Evolutionary conservation across 1,139 yeast genomes (phyloP).

Genomic region (Debaryomycetaceae sp.): DNA sequence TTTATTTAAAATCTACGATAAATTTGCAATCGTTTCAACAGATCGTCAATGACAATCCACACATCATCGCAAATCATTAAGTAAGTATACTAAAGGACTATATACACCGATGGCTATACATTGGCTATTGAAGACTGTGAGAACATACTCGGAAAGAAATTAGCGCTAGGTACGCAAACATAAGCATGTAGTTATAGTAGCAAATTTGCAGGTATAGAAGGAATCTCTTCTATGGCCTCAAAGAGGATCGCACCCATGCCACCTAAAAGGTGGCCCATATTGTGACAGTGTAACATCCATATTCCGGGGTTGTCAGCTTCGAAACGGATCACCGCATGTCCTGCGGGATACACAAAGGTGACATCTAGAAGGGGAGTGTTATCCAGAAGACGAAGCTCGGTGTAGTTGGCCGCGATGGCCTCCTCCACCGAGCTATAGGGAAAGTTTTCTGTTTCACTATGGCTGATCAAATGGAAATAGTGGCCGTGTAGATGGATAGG

Average conservation of each 20-base stretch:
- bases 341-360: constrained; percentile 23
- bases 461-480: constrained; percentile 24
- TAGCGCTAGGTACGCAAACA: neutral
- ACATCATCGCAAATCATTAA: no score
- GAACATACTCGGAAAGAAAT: neutral
- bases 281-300: constrained; percentile 35
- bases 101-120: no score
- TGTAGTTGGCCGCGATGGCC: constrained; percentile 16
- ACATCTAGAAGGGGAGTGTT: constrained; percentile 26
- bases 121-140: no score
- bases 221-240: constrained; percentile 20
- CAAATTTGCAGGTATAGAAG: constrained; percentile 6
- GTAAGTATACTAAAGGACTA: no score
- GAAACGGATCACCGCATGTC: constrained; percentile 26
- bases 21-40: neutral
- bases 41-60: no score
- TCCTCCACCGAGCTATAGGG: constrained; percentile 19
- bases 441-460: constrained; percentile 18
- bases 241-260: constrained; percentile 35
- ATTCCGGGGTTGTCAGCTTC: constrained; percentile 13
- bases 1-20: neutral
- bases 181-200: neutral
- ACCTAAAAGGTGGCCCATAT: constrained; percentile 30
- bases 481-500: constrained; percentile 40
- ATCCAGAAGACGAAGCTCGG: constrained; percentile 11